Evolutionary conservation across 1,284 basidiomycete genomes (phyloP), one percentile per base, ranked within the genome.

Genomic region (Ustilago nuda): DNA sequence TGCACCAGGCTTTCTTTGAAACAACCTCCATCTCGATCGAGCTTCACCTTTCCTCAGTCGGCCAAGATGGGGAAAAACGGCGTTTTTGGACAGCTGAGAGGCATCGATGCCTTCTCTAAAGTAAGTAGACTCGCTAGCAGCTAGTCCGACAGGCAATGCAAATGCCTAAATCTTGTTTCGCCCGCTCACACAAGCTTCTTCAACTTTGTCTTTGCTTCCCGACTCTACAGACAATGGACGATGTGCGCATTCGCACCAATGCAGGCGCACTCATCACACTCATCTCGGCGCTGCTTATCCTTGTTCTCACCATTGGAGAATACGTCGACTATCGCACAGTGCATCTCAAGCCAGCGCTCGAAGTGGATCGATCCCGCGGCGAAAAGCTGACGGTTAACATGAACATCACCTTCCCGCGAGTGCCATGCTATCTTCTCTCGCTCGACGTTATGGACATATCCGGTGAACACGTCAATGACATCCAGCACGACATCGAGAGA

Each of bases 371-470:
- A 86, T 94, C 93, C 81, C 89, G 97, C 84, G 96, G 95, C 56
- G 95, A 99, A 88, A 94, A 93, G 86, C 88, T 99, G 77, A 93
- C 92, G 12, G 93, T 98, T 52, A 91, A 92, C 83, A 88, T 99
- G 87, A 95, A 99, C 85, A 88, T 99, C 66, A 94, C 93, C 2
- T 99, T 99, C 87, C 96, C 97, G 0, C 90, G 94, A 77, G 95
- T 99, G 35, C 97, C 97, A 37, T 99, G 97, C 87, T 99, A 97
- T 87, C 63, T 85, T 23, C 67, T 85, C 32, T 80, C 77, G 56
- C 61, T 99, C 61, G 97, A 99, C 86, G 91, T 99, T 60, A 97
- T 98, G 93, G 97, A 99, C 85, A 97, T 99, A 72, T 94, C 93
- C 65, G 97, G 97, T 33, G 96, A 98, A 88, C 91, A 92, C 51